These are phyloP conservation scores for Epithele typhae DNA, from an alignment of 768 basidiomycete species.

Conservation along the genomic window DNA sequence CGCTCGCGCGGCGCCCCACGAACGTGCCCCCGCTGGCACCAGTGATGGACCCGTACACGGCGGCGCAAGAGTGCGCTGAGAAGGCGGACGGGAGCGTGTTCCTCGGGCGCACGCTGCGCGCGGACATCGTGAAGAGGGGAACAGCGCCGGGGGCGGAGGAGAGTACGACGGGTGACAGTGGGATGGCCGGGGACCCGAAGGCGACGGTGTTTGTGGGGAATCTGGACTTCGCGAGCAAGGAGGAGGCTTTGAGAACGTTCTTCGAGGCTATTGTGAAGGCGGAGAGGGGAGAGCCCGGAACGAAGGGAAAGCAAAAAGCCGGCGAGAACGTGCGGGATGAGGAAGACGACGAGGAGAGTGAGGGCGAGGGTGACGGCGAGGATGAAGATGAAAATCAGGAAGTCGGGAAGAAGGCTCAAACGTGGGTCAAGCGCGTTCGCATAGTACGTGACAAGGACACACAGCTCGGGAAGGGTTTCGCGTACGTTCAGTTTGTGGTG, in stretches of 20 bases:
- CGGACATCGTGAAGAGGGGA: constrained; percentile 57
- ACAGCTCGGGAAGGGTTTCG: constrained; percentile 93
- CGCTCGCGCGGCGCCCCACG: constrained; percentile 28
- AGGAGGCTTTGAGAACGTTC: constrained; percentile 83
- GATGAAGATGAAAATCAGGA: constrained; percentile 9
- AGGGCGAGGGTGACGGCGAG: constrained; percentile 18
- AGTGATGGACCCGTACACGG: constrained; percentile 65
- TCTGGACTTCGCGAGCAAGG: constrained; percentile 87
- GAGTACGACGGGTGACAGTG: constrained; percentile 14
- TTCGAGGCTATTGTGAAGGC: constrained; percentile 74
- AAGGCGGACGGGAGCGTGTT: constrained; percentile 68
- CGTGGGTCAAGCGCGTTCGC: constrained; percentile 83
- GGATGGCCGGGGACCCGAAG: constrained; percentile 60
- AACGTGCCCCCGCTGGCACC: constrained; percentile 49
- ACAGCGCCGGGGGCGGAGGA: constrained; percentile 20
- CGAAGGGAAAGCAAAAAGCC: constrained; percentile 24
- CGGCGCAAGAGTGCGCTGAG: constrained; percentile 54
- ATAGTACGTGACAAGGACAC: constrained; percentile 88
- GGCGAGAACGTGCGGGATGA: constrained; percentile 26
- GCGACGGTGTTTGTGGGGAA: constrained; percentile 88
- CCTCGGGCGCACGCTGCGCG: constrained; percentile 72
- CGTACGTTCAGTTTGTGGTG: constrained; percentile 86
- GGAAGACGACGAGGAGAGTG: constrained; percentile 22
- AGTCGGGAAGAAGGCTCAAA: constrained; percentile 27
- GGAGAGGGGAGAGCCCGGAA: constrained; percentile 61